Evolutionary conservation across 495 filamentous ascomycete species (phyloP).

Genomic region (Penicillium herquei): DNA sequence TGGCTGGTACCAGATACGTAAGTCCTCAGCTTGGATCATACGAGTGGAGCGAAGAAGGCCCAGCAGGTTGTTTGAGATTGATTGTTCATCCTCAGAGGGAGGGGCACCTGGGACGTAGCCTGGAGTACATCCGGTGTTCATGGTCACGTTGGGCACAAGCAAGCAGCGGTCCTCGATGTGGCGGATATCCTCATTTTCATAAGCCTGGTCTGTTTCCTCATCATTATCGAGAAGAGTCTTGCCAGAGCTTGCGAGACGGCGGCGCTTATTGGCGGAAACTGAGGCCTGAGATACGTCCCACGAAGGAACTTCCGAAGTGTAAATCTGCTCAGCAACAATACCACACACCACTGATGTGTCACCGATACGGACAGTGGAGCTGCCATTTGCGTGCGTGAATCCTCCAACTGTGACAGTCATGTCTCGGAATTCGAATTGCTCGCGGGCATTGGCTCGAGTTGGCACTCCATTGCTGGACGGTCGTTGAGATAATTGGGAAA

Average conservation of each 20-base stretch:
- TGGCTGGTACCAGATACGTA: slow-evolving; percentile 67
- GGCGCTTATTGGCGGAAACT: slow-evolving; percentile 27
- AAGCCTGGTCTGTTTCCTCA: slow-evolving; percentile 8
- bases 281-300: slow-evolving; percentile 47
- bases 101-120: slow-evolving; percentile 80
- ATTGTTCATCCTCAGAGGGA: slow-evolving; percentile 78
- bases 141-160: slow-evolving; percentile 88
- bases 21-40: slow-evolving; percentile 58
- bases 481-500: slow-evolving; percentile 74
- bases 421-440: slow-evolving; percentile 63
- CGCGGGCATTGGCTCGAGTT: slow-evolving; percentile 75
- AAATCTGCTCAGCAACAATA: slow-evolving; percentile 81
- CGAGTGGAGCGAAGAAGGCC: slow-evolving; percentile 66
- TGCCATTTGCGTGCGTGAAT: slow-evolving; percentile 83
- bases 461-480: slow-evolving; percentile 51
- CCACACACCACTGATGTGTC: slow-evolving; percentile 93
- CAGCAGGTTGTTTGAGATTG: slow-evolving; percentile 72
- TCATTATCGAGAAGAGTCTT: too few species aligned
- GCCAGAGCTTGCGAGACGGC: too few species aligned
- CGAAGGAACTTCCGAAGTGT: slow-evolving; percentile 64
- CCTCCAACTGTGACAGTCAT: slow-evolving; percentile 73
- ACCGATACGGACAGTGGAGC: slow-evolving; percentile 80
- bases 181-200: slow-evolving; percentile 49
- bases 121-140: slow-evolving; percentile 84
- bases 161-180: slow-evolving; percentile 62